Conservation (phyloP, 1,139 yeast genomes). For the Blastobotrys serpentis region DNA sequence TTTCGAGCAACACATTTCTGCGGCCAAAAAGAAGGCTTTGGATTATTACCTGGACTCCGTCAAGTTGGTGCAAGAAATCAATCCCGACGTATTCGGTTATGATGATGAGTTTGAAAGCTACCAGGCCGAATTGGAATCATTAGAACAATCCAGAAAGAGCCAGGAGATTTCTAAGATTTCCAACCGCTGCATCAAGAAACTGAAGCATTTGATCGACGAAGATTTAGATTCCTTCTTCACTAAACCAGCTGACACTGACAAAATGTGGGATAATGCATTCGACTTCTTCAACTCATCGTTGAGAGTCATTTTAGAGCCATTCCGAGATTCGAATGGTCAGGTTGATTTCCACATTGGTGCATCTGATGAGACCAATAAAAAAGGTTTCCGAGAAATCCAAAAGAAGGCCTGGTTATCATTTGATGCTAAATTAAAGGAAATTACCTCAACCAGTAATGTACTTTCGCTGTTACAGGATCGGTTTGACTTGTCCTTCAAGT, state of each 20-base stretch:
- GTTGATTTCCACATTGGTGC: slow-evolving; percentile 70
- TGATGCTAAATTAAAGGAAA: slow-evolving; percentile 57
- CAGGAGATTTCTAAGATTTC: slow-evolving; percentile 37
- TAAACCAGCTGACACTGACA: slow-evolving; percentile 43
- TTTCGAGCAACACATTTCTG: slow-evolving; percentile 11
- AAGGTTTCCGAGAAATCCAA: slow-evolving; percentile 47
- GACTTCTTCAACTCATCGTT: slow-evolving; percentile 48
- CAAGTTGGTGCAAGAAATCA: slow-evolving; percentile 27
- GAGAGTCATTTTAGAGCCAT: slow-evolving; percentile 37
- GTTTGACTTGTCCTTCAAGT: slow-evolving; percentile 81
- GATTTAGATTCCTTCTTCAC: slow-evolving; percentile 34
- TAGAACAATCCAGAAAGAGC: slow-evolving; percentile 34
- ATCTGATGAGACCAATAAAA: slow-evolving; percentile 43
- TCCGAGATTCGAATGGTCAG: slow-evolving; percentile 25
- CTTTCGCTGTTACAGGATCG: slow-evolving; percentile 43
- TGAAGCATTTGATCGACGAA: slow-evolving; percentile 32
- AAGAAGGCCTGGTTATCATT: slow-evolving; percentile 65
- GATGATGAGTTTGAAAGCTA: slow-evolving; percentile 27
- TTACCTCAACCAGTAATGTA: slow-evolving; percentile 39
- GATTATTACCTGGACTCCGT: slow-evolving; percentile 26
- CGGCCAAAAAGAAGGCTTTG: slow-evolving; percentile 23
- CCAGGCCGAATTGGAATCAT: slow-evolving; percentile 32
- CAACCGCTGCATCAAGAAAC: slow-evolving; percentile 31
- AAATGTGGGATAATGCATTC: slow-evolving; percentile 63
- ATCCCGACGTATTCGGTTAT: slow-evolving; percentile 29